Evolutionary conservation across 2,329 filamentous ascomycete species (phyloP).

Genomic region (Pleoardoris graminearum): DNA sequence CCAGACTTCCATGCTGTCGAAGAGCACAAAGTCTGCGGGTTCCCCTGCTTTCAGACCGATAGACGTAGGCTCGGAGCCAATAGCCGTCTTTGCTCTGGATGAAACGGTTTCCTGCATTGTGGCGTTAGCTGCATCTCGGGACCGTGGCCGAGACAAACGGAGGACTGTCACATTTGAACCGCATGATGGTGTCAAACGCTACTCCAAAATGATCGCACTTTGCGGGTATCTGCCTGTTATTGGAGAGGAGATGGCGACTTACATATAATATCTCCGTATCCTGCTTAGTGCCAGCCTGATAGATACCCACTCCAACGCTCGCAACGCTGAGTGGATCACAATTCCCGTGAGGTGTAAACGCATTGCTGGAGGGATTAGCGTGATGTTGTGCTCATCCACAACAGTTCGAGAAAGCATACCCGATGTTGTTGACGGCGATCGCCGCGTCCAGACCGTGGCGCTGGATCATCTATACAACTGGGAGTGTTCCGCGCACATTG

Average conservation of each 20-base stretch:
- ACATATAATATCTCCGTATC: conserved; percentile 64
- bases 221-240: not conserved
- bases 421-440: conserved; percentile 71
- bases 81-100: conserved; percentile 46
- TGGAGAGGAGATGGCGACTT: conserved; percentile 30
- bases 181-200: not conserved
- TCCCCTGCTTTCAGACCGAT: conserved; percentile 42
- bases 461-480: conserved; percentile 63
- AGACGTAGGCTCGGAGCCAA: conserved; percentile 44
- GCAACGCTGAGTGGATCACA: conserved; percentile 68
- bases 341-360: conserved; percentile 71
- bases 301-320: conserved; percentile 65
- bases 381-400: not conserved
- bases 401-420: conserved; percentile 30
- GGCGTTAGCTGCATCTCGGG: conserved; percentile 16
- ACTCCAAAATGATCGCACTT: not conserved
- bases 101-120: conserved; percentile 54
- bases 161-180: not conserved
- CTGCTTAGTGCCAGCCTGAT: conserved; percentile 65
- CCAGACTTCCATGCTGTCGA: conserved; percentile 47
- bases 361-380: conserved; percentile 51
- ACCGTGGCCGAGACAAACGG: conserved; percentile 5
- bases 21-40: conserved; percentile 50
- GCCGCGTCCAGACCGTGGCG: conserved; percentile 62
- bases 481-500: conserved; percentile 61